These are phyloP conservation scores for Fusarium torulosum DNA, from an alignment of 2,329 filamentous ascomycete genomes.

Conservation along the genomic window DNA sequence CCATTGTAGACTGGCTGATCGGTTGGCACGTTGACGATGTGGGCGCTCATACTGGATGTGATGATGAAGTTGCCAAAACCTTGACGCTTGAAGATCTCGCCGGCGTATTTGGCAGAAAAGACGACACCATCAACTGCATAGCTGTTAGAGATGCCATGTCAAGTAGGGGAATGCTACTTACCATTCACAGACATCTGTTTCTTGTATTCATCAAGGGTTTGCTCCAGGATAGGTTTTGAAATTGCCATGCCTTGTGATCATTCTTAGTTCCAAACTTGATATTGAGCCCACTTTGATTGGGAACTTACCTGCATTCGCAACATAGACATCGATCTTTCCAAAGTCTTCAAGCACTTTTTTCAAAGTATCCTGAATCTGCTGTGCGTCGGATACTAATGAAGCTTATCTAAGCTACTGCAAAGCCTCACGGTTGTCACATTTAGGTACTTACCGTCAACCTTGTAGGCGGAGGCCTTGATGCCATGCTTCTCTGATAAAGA, in stretches of 20 bases:
- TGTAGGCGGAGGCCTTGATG: constrained; percentile 57
- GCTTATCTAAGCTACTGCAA: neutral
- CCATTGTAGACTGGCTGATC: constrained; percentile 69
- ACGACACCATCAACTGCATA: constrained; percentile 62
- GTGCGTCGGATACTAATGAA: constrained; percentile 56
- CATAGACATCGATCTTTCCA: constrained; percentile 45
- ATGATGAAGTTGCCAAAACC: constrained; percentile 64
- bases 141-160: neutral
- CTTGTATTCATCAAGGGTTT: constrained; percentile 63
- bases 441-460: constrained; percentile 55
- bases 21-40: constrained; percentile 63
- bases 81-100: constrained; percentile 58
- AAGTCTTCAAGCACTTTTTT: constrained; percentile 42
- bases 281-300: neutral
- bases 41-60: constrained; percentile 62
- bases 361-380: constrained; percentile 40
- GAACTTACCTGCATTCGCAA: constrained; percentile 52
- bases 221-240: constrained; percentile 67
- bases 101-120: constrained; percentile 59
- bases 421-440: neutral
- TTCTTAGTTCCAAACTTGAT: neutral
- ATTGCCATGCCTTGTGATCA: constrained; percentile 48
- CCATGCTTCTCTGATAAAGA: constrained; percentile 51
- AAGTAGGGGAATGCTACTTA: constrained; percentile 41
- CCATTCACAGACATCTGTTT: constrained; percentile 66